Evolutionary conservation across 2,329 filamentous ascomycete species (phyloP), one percentile per base, ranked within the genome.

Genomic region (Ceratocystis cubensis): DNA sequence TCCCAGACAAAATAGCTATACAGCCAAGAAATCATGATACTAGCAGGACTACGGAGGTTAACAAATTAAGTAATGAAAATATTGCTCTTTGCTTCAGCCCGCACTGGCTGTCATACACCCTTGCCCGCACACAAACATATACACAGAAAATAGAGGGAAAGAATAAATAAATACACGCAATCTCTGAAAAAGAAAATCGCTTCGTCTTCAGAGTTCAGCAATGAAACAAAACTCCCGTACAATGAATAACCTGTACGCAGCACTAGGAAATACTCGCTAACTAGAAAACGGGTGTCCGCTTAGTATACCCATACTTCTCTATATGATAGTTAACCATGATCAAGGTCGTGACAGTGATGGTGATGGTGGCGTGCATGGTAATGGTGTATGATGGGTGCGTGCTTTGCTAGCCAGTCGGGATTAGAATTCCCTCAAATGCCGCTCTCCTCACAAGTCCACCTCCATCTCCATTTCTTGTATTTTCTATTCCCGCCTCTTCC

Each of bases 11-110:
- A 33, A 33, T 57, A 30, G 2, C 10, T n/a, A n/a, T 22, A 17
- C 37, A 57, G 53, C 53, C 53, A 57, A 57, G 53, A 57, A 57
- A 57, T 57, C 53, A 57, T 57, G 53, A 57, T 57, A 57, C 53
- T 57, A 57, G 53, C 8, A 30, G 53, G 53, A 33, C 53, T 57
- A 30, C 53, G 53, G 53, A 57, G 22, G 30, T 30, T 28, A 33
- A n/a, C 17, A n/a, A 30, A 57, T 57, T 57, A 57, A 57, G 53
- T 57, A 57, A 33, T 57, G 53, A 28, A 57, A 57, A 57, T n/a
- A 57, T 33, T 13, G 13, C 53, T 17, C n/a, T 30, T 8, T 30
- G 28, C 53, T n/a, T 5, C 53, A 13, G 53, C 5, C 48, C 7
- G n/a, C 53, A 30, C 20, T 57, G 1, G 17, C 15, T 30, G 13